Base-by-base conservation (phyloP, 148 eudicot genomes). In the Cornus controversa region DNA sequence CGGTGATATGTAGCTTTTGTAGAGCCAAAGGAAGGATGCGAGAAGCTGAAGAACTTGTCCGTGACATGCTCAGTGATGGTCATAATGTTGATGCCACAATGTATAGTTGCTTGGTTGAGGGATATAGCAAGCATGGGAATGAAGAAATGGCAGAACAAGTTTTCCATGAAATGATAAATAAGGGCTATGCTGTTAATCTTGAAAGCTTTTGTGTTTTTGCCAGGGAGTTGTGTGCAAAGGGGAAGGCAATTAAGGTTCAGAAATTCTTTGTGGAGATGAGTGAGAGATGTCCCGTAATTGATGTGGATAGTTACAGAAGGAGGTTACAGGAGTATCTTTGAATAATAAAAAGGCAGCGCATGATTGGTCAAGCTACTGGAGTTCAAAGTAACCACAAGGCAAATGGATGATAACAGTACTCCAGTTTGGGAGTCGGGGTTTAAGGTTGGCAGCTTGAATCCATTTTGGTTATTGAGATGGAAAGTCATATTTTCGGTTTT, bases 1-100 rank as follows among this genome's bases (percentile, higher is more conserved):
- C 73, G 10, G 84, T 89, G 66, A 80, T 86, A 72, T 70, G 54
- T 60, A 78, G 86, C n/a, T 82, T 86, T 57, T 66, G 80, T 53
- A 71, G 76, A 62, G 79, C 70, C 36, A 40, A 70, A 26, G 80
- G 85, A 23, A 80, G 81, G 75, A 74, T 80, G 69, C 50, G 31
- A 36, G 79, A 80, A n/a, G 73, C 78, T 34, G 77, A 80, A 11
- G 50, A 54, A 69, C 76, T 84, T 50, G 79, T 84, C 11, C 45
- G 24, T 66, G 79, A 80, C 47, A 84, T 84, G 86, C 40, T 53
- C 31, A 74, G 26, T 24, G 36, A 77, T 42, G 86, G 86, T 60
- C 69, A 76, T 69, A 25, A 67, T 10, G 77, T 74, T 62, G 83
- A 84, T 73, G 54, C 83, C 24, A 84, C 75, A 42, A 68, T 80